Evolutionary conservation across 2,329 filamentous ascomycete species (phyloP).

Genomic region (Fusarium irregulare): DNA sequence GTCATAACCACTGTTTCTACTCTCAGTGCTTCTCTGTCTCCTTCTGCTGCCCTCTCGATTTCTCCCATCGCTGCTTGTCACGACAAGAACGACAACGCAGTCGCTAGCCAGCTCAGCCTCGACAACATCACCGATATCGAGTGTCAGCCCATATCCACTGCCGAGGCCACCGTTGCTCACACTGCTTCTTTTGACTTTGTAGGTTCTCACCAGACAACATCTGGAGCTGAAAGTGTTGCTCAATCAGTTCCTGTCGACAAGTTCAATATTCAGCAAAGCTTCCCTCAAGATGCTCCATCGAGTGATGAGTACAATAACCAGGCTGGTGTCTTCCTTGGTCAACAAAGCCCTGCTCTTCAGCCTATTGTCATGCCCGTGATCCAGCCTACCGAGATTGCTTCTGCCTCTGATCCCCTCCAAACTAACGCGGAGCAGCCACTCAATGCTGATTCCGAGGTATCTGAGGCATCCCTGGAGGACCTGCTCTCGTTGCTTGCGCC

Average conservation of each 20-base stretch:
- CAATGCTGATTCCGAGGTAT: not conserved
- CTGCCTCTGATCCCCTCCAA: not conserved
- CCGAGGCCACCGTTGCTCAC: not conserved
- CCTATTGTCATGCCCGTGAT: no score
- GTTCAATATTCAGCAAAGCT: not conserved
- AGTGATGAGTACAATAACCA: not conserved
- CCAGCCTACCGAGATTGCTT: not conserved
- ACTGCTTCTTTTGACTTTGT: not conserved
- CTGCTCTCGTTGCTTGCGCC: not conserved
- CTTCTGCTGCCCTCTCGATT: not conserved
- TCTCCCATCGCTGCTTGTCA: not conserved
- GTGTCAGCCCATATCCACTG: not conserved
- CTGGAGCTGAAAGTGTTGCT: not conserved
- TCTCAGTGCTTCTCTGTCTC: not conserved
- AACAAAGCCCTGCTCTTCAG: not conserved
- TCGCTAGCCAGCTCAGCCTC: not conserved
- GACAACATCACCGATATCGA: not conserved
- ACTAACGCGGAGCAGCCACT: not conserved
- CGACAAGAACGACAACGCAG: not conserved
- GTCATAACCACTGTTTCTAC: not conserved
- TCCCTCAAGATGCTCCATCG: not conserved
- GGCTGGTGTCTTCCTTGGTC: not conserved
- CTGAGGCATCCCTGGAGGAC: not conserved
- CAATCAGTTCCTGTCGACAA: not conserved
- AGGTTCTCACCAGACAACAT: no score